phyloP scores from a whole-genome alignment of 2,329 filamentous ascomycete genomes.

The Alternaria alternata region DNA sequence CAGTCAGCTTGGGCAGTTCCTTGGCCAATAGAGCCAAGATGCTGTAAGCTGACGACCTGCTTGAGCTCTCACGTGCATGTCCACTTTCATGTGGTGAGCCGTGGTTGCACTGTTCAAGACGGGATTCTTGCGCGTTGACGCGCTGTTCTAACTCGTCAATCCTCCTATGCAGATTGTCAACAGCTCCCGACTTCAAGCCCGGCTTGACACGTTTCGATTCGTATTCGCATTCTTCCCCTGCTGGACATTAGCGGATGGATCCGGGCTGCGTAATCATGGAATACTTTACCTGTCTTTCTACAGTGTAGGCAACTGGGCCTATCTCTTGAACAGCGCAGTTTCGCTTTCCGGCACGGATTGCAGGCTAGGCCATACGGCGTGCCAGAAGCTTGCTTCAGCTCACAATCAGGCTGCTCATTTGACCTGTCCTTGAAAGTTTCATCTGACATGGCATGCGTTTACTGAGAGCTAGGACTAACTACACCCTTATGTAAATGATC shows the following conservation, averaged over 20 bases:
- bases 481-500: background rate
- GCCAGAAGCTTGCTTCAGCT: background rate
- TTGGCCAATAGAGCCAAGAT: background rate
- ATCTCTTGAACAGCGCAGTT: background rate
- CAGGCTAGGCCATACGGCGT: background rate
- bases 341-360: background rate
- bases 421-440: background rate
- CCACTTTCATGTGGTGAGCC: background rate
- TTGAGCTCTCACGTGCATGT: background rate
- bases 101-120: background rate
- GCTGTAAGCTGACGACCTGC: background rate
- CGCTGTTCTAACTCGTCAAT: background rate
- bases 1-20: background rate
- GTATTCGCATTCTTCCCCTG: background rate
- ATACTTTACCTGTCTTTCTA: background rate
- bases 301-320: background rate
- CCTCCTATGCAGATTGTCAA: background rate
- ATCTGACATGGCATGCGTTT: background rate
- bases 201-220: background rate
- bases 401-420: background rate
- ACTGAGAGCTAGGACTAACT: background rate
- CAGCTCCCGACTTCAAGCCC: background rate
- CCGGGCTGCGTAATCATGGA: fast-evolving
- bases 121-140: background rate
- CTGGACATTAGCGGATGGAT: background rate